Evolutionary conservation across 2,329 filamentous ascomycete genomes (phyloP).

Genomic region (Ceratocystis huliohia): DNA sequence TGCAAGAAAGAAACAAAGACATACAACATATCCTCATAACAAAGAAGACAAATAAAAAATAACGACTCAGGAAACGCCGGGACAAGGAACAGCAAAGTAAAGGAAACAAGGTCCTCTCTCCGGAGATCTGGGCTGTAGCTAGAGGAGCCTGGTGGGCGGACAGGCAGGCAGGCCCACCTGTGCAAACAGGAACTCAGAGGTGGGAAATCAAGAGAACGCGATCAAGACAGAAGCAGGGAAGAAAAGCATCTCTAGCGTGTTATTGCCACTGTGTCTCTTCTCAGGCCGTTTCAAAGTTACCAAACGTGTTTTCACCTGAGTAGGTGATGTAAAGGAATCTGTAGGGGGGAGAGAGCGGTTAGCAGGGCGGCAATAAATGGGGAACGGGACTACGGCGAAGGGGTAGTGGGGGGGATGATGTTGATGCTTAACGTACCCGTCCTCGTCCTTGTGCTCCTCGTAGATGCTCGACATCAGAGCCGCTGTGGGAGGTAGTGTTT

Average conservation of each 20-base stretch:
- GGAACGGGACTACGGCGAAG: background rate
- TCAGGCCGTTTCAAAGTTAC: constrained; percentile 37
- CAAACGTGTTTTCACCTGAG: constrained; percentile 99
- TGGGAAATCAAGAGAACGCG: no score
- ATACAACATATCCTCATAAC: constrained; percentile 6
- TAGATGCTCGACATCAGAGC: constrained; percentile 99
- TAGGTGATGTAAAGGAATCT: constrained; percentile 98
- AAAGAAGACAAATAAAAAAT: background rate
- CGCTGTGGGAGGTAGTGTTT: constrained; percentile 89
- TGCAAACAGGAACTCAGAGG: no score
- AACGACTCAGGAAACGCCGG: constrained; percentile 6
- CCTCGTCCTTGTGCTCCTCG: constrained; percentile 90
- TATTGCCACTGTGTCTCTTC: background rate
- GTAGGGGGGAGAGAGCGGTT: constrained; percentile 20
- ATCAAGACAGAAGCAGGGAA: background rate
- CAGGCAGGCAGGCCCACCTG: background rate
- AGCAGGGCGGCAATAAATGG: background rate
- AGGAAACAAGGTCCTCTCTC: background rate
- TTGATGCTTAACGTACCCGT: constrained; percentile 39
- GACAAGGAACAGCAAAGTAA: constrained; percentile 6
- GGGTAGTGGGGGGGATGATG: background rate
- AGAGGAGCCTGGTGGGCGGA: background rate
- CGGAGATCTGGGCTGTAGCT: background rate
- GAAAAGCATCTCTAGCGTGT: background rate
- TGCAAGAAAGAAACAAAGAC: background rate